phyloP scores from a whole-genome alignment of 2,329 filamentous ascomycete genomes.

The Xylaria sp. region DNA sequence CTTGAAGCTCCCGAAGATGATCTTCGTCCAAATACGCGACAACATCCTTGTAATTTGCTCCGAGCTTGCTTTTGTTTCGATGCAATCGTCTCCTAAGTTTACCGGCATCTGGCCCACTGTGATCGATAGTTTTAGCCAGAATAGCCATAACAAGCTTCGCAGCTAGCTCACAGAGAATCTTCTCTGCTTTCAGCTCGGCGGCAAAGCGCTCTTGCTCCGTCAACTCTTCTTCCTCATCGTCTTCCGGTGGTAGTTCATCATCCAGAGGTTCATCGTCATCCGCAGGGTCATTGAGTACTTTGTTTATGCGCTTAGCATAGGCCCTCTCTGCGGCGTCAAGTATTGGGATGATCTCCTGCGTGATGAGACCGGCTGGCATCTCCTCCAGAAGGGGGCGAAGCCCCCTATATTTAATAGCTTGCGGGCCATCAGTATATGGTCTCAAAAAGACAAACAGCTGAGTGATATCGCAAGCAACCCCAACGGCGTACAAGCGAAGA shows the following conservation, averaged over 20 bases:
- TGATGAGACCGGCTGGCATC: conserved; percentile 70
- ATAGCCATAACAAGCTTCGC: conserved; percentile 87
- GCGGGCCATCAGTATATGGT: conserved; percentile 59
- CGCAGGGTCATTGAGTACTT: conserved; percentile 70
- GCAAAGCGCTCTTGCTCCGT: conserved; percentile 70
- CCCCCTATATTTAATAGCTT: conserved; percentile 62
- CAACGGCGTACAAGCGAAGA: conserved; percentile 78
- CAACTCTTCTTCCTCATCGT: conserved; percentile 65
- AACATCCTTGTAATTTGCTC: conserved; percentile 86
- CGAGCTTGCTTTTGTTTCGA: conserved; percentile 83
- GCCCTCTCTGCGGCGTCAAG: conserved; percentile 81
- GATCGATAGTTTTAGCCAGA: conserved; percentile 78
- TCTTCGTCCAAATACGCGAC: conserved; percentile 81
- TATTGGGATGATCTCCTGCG: conserved; percentile 76
- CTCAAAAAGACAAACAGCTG: conserved; percentile 81
- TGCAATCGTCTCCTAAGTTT: conserved; percentile 77
- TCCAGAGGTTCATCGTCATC: conserved; percentile 80
- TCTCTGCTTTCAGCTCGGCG: conserved; percentile 80
- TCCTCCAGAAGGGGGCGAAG: conserved; percentile 74
- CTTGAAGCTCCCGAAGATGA: conserved; percentile 62
- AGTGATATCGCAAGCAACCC: conserved; percentile 83
- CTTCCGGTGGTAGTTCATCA: conserved; percentile 70
- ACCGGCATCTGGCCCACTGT: conserved; percentile 66
- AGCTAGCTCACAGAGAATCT: conserved; percentile 85
- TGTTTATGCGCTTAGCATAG: conserved; percentile 76